phyloP scores from a whole-genome alignment of 805 yeast genomes.

The Candida lessepsii region DNA sequence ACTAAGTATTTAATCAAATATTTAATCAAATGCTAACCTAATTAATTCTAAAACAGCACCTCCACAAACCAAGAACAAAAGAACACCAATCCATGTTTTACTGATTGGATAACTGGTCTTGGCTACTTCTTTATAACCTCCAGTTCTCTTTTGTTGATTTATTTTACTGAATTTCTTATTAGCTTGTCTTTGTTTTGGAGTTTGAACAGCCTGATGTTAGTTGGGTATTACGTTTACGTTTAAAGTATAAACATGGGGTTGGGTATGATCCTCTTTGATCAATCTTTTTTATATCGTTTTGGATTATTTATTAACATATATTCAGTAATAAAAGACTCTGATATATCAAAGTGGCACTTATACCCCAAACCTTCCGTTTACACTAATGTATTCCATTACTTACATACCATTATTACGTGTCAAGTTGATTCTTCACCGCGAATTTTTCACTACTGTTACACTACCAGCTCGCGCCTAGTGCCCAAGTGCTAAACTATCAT shows the following conservation, averaged over 20 bases:
- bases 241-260: too few species aligned
- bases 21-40: conserved; percentile 48
- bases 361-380: too few species aligned
- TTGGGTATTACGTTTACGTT: too few species aligned
- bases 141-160: conserved; percentile 64
- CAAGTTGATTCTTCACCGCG: conserved; percentile 7
- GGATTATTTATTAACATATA: too few species aligned
- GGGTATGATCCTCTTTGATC: too few species aligned
- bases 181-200: conserved; percentile 86
- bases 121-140: conserved; percentile 56
- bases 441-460: not conserved
- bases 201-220: conserved; percentile 61
- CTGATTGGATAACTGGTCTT: conserved; percentile 53
- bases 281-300: too few species aligned
- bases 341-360: too few species aligned
- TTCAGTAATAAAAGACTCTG: too few species aligned
- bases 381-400: not conserved
- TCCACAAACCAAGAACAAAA: conserved; percentile 71
- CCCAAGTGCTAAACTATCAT: too few species aligned
- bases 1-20: too few species aligned
- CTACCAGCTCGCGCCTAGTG: too few species aligned
- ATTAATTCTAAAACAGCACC: conserved; percentile 77
- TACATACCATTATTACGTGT: conserved; percentile 9
- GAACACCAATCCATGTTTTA: conserved; percentile 58
- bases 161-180: conserved; percentile 77